phyloP scores from a whole-genome alignment of 2,329 filamentous ascomycete species.

The Fusarium sambucinum region DNA sequence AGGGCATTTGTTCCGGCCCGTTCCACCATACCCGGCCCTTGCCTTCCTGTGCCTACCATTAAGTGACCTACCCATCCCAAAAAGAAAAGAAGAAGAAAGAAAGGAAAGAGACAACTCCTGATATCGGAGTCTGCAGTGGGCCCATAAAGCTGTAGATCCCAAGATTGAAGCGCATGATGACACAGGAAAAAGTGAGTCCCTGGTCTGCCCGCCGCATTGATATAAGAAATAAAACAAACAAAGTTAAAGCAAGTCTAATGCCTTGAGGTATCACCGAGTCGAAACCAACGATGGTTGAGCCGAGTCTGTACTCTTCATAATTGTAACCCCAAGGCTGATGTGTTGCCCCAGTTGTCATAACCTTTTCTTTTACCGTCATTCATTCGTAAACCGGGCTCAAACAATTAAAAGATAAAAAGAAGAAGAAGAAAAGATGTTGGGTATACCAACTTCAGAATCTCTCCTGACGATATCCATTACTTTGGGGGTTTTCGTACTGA shows the following conservation, averaged over 20 bases:
- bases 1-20: constrained; percentile 16
- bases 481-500: constrained; percentile 67
- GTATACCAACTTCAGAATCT: not conserved
- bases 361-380: constrained; percentile 46
- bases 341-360: constrained; percentile 40
- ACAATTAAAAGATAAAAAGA: constrained; percentile 15
- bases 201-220: constrained; percentile 33
- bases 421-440: constrained; percentile 17
- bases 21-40: constrained; percentile 21
- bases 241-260: constrained; percentile 37
- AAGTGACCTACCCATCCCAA: constrained; percentile 40
- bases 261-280: constrained; percentile 18
- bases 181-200: constrained; percentile 19
- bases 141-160: constrained; percentile 31
- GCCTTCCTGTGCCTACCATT: constrained; percentile 25
- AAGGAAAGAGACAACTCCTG: constrained; percentile 27
- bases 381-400: constrained; percentile 43
- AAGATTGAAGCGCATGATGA: constrained; percentile 22
- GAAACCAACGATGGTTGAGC: constrained; percentile 20
- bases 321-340: constrained; percentile 27
- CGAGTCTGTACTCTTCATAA: constrained; percentile 18
- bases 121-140: constrained; percentile 11
- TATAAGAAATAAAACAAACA: constrained; percentile 35
- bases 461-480: constrained; percentile 62
- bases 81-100: constrained; percentile 5